Percentiles rank a stretch among this genome's conserved stretches.
Evolutionary conservation across 2,329 filamentous ascomycete genomes (phyloP).

Genomic region (Exophiala lecanii-corni): DNA sequence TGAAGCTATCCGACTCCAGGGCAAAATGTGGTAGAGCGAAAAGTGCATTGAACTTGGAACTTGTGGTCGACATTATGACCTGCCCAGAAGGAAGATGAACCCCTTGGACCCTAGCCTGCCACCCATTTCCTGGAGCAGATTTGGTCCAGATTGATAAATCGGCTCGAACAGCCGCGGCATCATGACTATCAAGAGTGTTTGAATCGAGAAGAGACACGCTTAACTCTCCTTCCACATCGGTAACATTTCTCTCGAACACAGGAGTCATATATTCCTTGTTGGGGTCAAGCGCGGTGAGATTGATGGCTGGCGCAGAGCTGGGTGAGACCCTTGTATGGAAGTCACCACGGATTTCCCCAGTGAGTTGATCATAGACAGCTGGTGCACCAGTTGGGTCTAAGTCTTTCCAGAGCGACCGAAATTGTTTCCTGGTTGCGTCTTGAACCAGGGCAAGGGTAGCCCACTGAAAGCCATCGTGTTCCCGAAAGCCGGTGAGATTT

Average conservation of each 20-base stretch:
- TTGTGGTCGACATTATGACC: slow-evolving; percentile 79
- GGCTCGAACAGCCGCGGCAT: slow-evolving; percentile 53
- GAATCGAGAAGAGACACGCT: slow-evolving; percentile 61
- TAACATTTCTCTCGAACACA: slow-evolving; percentile 76
- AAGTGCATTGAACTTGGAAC: slow-evolving; percentile 89
- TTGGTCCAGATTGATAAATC: slow-evolving; percentile 69
- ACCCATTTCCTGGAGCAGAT: slow-evolving; percentile 64
- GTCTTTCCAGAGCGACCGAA: slow-evolving; percentile 45
- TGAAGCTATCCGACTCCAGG: slow-evolving; percentile 52
- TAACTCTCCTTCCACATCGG: slow-evolving; percentile 65
- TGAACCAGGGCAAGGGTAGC: slow-evolving; percentile 50
- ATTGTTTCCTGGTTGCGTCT: slow-evolving; percentile 41
- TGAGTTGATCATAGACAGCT: slow-evolving; percentile 71
- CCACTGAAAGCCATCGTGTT: slow-evolving; percentile 74
- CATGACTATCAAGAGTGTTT: slow-evolving; percentile 35
- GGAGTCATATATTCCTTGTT: slow-evolving; percentile 61
- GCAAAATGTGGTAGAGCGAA: slow-evolving; percentile 83
- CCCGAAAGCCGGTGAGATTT: slow-evolving; percentile 72
- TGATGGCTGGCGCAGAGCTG: slow-evolving; percentile 50
- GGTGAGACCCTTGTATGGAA: slow-evolving; percentile 60
- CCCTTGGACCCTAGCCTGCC: slow-evolving; percentile 76
- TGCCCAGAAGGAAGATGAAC: slow-evolving; percentile 81
- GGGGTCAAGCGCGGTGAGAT: slow-evolving; percentile 61
- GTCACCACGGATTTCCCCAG: slow-evolving; percentile 69
- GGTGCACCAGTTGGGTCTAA: slow-evolving; percentile 42